phyloP scores from a whole-genome alignment of 495 filamentous ascomycete genomes.

The Apiosordaria backusii region DNA sequence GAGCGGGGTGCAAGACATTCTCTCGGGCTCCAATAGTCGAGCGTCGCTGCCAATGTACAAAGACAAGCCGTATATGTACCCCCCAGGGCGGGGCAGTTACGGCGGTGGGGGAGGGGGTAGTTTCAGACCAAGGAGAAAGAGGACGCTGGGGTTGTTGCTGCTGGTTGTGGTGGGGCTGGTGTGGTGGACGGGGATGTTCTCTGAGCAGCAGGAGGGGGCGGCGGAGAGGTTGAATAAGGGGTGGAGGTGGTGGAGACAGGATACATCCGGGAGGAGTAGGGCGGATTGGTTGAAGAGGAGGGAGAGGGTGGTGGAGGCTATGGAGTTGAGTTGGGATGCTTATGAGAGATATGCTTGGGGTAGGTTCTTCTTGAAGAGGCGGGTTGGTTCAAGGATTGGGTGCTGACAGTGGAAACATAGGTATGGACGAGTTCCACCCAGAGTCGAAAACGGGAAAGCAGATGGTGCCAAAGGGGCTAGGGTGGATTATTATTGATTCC shows the following conservation, averaged over 20 bases:
- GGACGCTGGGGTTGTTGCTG: slow-evolving; percentile 47
- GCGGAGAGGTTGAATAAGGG: slow-evolving; percentile 25
- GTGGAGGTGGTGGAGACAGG: slow-evolving; percentile 43
- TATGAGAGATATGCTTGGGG: slow-evolving; percentile 96
- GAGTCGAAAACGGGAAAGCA: slow-evolving; percentile 72
- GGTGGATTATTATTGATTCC: slow-evolving; percentile 97
- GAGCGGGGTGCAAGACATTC: slow-evolving; percentile 44
- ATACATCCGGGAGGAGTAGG: slow-evolving; percentile 35
- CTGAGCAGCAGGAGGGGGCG: slow-evolving; percentile 30
- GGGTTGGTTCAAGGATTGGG: not conserved
- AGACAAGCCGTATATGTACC: slow-evolving; percentile 86
- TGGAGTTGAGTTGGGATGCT: slow-evolving; percentile 83
- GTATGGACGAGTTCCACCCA: slow-evolving; percentile 82
- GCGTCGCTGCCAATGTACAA: slow-evolving; percentile 91
- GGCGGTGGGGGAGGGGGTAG: not conserved
- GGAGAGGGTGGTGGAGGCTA: slow-evolving; percentile 84
- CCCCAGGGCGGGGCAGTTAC: slow-evolving; percentile 45
- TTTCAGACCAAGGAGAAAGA: slow-evolving; percentile 40
- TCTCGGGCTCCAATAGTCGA: slow-evolving; percentile 44
- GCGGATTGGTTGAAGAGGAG: slow-evolving; percentile 72
- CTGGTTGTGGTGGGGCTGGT: slow-evolving; percentile 50
- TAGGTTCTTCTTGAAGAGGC: slow-evolving; percentile 40
- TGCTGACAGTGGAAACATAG: slow-evolving; percentile 42
- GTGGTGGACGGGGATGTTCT: slow-evolving; percentile 59
- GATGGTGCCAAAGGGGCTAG: slow-evolving; percentile 79